Conservation (phyloP, 495 filamentous ascomycete species). For the Hypomontagnella monticulosa region DNA sequence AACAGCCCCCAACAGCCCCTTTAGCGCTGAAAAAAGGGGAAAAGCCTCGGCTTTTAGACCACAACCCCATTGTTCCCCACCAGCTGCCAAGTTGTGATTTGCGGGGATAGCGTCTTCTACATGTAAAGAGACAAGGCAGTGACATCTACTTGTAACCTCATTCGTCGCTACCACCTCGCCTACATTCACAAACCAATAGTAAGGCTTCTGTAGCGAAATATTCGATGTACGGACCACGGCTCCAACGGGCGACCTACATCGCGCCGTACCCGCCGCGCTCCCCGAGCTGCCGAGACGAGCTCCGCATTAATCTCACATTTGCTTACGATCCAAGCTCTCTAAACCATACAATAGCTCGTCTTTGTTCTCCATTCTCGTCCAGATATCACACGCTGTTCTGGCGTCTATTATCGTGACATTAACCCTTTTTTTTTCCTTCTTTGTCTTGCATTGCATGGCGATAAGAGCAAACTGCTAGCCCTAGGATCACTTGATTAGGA, state of each 20-base stretch:
- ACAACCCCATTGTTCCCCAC: conserved; percentile 8
- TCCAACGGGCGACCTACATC: neutral
- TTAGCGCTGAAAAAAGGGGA: conserved; percentile 1
- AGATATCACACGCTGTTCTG: neutral
- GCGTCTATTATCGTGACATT: too few relatives aligned
- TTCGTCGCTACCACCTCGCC: neutral
- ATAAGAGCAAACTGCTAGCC: too few relatives aligned
- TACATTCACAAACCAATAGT: conserved; percentile 16
- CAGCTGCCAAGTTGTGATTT: neutral
- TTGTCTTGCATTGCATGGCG: too few relatives aligned
- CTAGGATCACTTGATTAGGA: too few relatives aligned
- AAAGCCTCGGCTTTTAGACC: conserved; percentile 9
- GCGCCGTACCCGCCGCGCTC: conserved; percentile 8
- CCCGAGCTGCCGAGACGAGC: conserved; percentile 1
- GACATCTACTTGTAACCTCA: neutral
- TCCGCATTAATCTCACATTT: neutral
- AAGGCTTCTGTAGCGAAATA: conserved; percentile 22
- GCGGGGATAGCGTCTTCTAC: conserved; percentile 21
- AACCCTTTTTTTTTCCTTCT: too few relatives aligned
- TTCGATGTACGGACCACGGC: conserved; percentile 1
- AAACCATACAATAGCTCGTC: neutral
- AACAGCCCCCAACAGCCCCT: neutral
- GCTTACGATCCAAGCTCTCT: too few relatives aligned
- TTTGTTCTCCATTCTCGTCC: conserved; percentile 2
- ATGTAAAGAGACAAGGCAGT: neutral